Base-by-base conservation (phyloP, 768 basidiomycete genomes). In the Zangia roseola region DNA sequence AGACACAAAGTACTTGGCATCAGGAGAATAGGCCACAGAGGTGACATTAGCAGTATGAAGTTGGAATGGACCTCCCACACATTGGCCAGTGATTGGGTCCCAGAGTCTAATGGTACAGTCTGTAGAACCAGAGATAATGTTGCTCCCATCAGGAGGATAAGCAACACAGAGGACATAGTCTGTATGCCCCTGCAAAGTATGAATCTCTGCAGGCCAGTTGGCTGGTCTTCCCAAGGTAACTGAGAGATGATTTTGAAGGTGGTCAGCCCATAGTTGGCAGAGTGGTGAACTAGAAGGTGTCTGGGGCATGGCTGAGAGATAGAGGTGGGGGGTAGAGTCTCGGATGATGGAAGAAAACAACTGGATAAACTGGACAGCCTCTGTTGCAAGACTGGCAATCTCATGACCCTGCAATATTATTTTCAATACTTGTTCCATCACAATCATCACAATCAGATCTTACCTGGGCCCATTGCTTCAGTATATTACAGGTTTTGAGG, bases 231-330 rank as follows among this genome's bases (percentile, higher is more conserved):
- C 59, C 14, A 45, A 33, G n/a, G 14, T 30, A 4, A 58, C 50
- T 34, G 24, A 48, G 25, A 55, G 40, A 59, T 52, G 30, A 13
- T 48, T 45, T 36, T 58, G 21, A 16, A 53, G 52, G 56, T 59
- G 56, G 47, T 26, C 34, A 16, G 8, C 64, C 66, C 28, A 67
- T 53, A 38, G 55, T 47, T 31, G 53, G 36, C 30, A 61, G 3
- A 74, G 51, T 9, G 45, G 33, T 23, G 64, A 68, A 24, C 54
- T 50, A 2, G 33, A 47, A 2, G 73, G 70, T 10, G 61, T 51
- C 33, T 70, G 70, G 9, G 71, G 62, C 30, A 74, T 52, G 17
- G 69, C 73, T 25, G 73, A 74, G 6, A 74, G 14, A 49, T 74
- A 74, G 8, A 74, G 64, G 35, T 74, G 71, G 8, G 71, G 67